Percentiles rank a stretch among this genome's conserved stretches.
Conservation (phyloP, 176 grass and related monocot species). For the Miscanthus lutarioriparius region DNA sequence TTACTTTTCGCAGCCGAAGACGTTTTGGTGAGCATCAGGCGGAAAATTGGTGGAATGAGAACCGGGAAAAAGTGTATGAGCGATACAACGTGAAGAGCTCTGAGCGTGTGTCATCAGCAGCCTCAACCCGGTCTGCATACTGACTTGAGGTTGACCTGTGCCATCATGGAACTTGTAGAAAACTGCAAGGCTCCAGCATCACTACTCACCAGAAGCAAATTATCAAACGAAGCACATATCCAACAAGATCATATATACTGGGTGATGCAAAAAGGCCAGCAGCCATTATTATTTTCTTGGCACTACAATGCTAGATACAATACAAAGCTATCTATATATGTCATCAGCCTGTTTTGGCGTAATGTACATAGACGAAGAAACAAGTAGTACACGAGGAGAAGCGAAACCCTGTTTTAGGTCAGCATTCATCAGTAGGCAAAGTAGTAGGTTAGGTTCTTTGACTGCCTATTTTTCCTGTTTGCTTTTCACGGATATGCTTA, state of each 20-base stretch:
- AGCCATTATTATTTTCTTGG: not conserved
- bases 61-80: slow-evolving; percentile 88
- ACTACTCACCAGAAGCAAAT: not conserved
- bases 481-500: not conserved
- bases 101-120: slow-evolving; percentile 76
- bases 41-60: slow-evolving; percentile 94
- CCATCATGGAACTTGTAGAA: not conserved
- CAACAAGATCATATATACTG: not conserved
- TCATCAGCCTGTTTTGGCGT: not conserved
- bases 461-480: not conserved
- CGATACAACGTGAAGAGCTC: slow-evolving; percentile 83
- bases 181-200: not conserved
- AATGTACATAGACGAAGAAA: slow-evolving; percentile 37
- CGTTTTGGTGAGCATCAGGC: slow-evolving; percentile 96
- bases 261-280: not conserved
- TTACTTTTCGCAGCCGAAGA: slow-evolving; percentile 55
- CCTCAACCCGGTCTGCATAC: slow-evolving; percentile 66
- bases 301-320: not conserved
- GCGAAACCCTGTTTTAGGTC: slow-evolving; percentile 1
- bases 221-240: not conserved
- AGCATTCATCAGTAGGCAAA: slow-evolving; percentile 1
- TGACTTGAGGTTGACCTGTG: slow-evolving; percentile 11
- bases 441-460: not conserved
- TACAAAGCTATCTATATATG: not conserved
- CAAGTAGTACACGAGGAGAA: slow-evolving; percentile 1